A percentile compares a stretch with the other conserved stretches of the same genome.
These are phyloP conservation scores for Rhodotorula sp. DNA, from an alignment of 1,284 basidiomycete species.

Conservation along the genomic window DNA sequence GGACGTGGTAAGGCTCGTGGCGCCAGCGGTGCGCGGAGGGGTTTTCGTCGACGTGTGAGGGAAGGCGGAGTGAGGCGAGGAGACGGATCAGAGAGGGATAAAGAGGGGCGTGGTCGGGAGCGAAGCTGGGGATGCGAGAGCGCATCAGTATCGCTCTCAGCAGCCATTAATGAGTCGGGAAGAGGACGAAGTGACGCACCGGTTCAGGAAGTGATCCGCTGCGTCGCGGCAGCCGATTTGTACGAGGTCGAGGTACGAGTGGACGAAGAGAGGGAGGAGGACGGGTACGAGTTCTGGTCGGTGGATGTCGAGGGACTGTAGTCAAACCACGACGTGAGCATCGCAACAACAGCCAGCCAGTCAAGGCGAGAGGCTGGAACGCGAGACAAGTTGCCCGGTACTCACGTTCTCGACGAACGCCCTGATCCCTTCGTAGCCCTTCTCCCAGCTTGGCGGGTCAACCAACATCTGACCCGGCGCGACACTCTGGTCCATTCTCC, in stretches of 20 bases:
- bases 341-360: neutral
- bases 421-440: constrained; percentile 61
- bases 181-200: constrained; percentile 11
- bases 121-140: constrained; percentile 31
- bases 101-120: constrained; percentile 45
- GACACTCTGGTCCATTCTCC: constrained; percentile 32
- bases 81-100: constrained; percentile 75
- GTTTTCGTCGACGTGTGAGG: constrained; percentile 65
- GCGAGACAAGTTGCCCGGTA: neutral
- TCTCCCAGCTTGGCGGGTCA: constrained; percentile 40
- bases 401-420: constrained; percentile 46
- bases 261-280: constrained; percentile 91
- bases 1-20: constrained; percentile 84
- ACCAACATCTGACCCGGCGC: constrained; percentile 36
- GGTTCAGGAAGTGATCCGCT: constrained; percentile 40
- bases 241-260: constrained; percentile 94
- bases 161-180: too few species aligned
- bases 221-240: constrained; percentile 86
- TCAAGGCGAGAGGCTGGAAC: neutral
- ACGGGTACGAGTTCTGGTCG: constrained; percentile 85
- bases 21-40: constrained; percentile 81
- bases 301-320: constrained; percentile 46
- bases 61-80: constrained; percentile 76
- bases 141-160: neutral
- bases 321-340: constrained; percentile 52